Percentiles rank a stretch among this genome's conserved stretches.
phyloP scores from a whole-genome alignment of 495 filamentous ascomycete species.

The Aspergillus cristatus region DNA sequence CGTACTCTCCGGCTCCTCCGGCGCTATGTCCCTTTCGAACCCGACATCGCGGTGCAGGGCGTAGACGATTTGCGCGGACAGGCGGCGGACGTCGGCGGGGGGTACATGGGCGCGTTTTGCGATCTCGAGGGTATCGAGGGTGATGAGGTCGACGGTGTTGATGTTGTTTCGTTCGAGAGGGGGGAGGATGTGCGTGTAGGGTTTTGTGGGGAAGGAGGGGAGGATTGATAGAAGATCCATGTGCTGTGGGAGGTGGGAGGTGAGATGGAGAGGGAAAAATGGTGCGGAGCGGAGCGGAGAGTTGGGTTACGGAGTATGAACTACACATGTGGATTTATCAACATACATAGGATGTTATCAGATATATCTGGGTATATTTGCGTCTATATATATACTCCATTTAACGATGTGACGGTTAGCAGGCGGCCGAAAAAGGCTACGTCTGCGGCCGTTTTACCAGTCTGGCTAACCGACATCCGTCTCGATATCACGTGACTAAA shows the following conservation, averaged over 20 bases:
- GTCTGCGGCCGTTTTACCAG: too few species aligned
- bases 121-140: conserved; percentile 72
- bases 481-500: too few species aligned
- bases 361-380: too few species aligned
- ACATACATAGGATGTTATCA: conserved; percentile 3
- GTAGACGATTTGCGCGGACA: conserved; percentile 53
- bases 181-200: conserved; percentile 65
- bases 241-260: conserved; percentile 8
- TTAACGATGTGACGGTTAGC: too few species aligned
- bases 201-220: conserved; percentile 63
- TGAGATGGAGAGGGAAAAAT: conserved; percentile 6
- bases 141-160: conserved; percentile 77
- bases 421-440: too few species aligned
- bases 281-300: too few species aligned
- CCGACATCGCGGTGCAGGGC: conserved; percentile 60
- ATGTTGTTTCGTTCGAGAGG: conserved; percentile 66
- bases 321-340: too few species aligned
- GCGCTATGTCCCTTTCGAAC: conserved; percentile 17
- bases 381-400: too few species aligned
- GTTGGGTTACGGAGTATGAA: too few species aligned
- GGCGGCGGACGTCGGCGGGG: conserved; percentile 63
- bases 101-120: conserved; percentile 80
- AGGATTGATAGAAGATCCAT: conserved; percentile 83
- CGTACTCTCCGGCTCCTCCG: conserved; percentile 6
- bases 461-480: too few species aligned